A percentile compares a stretch with the other conserved stretches of the same genome.
phyloP scores from a whole-genome alignment of 2,329 filamentous ascomycete species.

The Metarhizium sp. region DNA sequence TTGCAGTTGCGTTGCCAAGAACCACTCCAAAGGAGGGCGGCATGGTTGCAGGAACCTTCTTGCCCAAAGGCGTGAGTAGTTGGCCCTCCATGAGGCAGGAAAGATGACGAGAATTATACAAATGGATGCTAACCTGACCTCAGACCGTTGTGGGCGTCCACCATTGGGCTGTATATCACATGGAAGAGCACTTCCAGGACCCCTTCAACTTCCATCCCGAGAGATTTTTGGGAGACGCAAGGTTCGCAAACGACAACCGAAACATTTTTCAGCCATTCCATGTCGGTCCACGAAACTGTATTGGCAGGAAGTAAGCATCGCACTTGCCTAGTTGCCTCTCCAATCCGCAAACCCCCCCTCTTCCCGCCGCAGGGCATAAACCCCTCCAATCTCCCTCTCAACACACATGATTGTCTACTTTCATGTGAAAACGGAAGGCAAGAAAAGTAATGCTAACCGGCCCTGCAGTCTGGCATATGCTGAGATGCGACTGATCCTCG shows the following conservation, averaged over 20 bases:
- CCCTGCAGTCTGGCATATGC: conserved; percentile 18
- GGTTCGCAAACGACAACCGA: conserved; percentile 14
- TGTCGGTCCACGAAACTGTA: conserved; percentile 19
- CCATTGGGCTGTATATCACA: conserved; percentile 24
- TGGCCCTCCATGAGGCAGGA: not conserved
- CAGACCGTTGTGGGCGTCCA: conserved; percentile 24
- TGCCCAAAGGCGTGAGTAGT: conserved; percentile 22
- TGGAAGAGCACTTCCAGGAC: conserved; percentile 19
- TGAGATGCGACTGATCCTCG: conserved; percentile 20
- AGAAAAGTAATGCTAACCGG: not conserved
- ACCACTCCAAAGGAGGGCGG: conserved; percentile 16
- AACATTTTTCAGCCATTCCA: conserved; percentile 20
- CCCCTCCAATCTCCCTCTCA: not conserved
- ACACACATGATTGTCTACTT: not conserved
- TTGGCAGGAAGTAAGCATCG: conserved; percentile 20
- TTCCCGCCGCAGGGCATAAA: not conserved
- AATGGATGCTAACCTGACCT: not conserved
- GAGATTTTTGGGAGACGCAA: conserved; percentile 20
- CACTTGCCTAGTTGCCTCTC: not conserved
- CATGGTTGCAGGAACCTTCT: conserved; percentile 17
- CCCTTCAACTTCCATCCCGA: conserved; percentile 27
- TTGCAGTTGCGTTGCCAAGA: not conserved
- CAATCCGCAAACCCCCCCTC: too few relatives aligned
- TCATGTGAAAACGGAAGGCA: not conserved
- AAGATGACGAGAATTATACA: not conserved